A percentile compares a stretch with the other conserved stretches of the same genome.
Evolutionary conservation across 2,329 filamentous ascomycete genomes (phyloP).

Genomic region (Talaromyces verruculosus): DNA sequence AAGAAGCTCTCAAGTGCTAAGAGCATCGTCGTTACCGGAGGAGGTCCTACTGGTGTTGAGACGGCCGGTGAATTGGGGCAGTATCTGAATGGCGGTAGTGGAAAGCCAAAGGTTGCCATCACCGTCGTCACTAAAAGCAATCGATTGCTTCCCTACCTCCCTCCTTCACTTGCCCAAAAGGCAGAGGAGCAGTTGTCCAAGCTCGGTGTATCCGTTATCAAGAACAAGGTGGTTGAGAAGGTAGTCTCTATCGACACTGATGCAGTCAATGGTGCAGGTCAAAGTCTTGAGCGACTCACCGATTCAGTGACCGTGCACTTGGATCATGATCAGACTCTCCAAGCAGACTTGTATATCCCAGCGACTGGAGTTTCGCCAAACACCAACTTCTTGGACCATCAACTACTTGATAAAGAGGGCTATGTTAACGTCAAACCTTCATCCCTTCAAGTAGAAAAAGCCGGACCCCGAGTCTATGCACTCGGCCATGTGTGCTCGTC

Average conservation of each 20-base stretch:
- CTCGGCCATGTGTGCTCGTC: constrained; percentile 48
- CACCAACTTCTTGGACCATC: constrained; percentile 39
- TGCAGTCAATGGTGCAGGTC: constrained; percentile 21
- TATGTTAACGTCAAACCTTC: constrained; percentile 41
- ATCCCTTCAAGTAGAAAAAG: constrained; percentile 42
- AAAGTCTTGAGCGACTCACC: constrained; percentile 22
- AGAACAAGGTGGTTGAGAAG: constrained; percentile 40
- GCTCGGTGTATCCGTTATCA: constrained; percentile 51
- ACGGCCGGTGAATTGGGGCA: constrained; percentile 54
- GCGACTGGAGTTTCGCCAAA: constrained; percentile 47
- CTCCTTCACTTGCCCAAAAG: constrained; percentile 39
- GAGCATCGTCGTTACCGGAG: constrained; percentile 43
- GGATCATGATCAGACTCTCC: constrained; percentile 40
- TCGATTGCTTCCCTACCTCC: constrained; percentile 45
- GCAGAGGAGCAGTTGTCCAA: constrained; percentile 46
- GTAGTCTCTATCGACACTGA: constrained; percentile 37
- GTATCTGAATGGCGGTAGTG: constrained; percentile 48
- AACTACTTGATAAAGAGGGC: constrained; percentile 37
- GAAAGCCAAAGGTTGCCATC: constrained; percentile 39
- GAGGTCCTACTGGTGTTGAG: constrained; percentile 42
- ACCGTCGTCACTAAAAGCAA: constrained; percentile 46
- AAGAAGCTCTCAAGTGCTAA: constrained; percentile 41
- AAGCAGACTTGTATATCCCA: constrained; percentile 53
- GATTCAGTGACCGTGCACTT: constrained; percentile 41
- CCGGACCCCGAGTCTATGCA: constrained; percentile 46